Percentiles rank a stretch among this genome's conserved stretches.
phyloP scores from a whole-genome alignment of 495 filamentous ascomycete species.

The Astrocystis sublimbata region DNA sequence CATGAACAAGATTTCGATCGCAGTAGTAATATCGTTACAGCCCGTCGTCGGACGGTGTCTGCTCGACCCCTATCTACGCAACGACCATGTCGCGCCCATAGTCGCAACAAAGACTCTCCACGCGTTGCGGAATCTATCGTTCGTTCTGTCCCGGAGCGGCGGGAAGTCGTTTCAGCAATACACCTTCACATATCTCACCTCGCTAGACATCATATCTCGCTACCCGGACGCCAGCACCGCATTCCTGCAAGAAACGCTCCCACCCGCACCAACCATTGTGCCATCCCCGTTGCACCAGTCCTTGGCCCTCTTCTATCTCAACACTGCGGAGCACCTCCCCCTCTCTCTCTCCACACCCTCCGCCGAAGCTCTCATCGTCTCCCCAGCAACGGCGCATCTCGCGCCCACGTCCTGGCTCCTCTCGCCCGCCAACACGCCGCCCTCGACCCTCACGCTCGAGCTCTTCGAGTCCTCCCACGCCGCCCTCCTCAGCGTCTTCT shows the following conservation, averaged over 20 bases:
- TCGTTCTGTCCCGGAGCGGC: slow-evolving; percentile 79
- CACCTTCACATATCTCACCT: slow-evolving; percentile 79
- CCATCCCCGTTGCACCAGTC: slow-evolving; percentile 74
- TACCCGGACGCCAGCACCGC: slow-evolving; percentile 68
- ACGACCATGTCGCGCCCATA: slow-evolving; percentile 59
- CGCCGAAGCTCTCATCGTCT: slow-evolving; percentile 72
- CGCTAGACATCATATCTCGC: slow-evolving; percentile 82
- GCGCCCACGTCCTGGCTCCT: slow-evolving; percentile 61
- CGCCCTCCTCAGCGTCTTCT: slow-evolving; percentile 77
- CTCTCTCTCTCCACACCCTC: slow-evolving; percentile 62
- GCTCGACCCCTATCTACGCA: slow-evolving; percentile 45
- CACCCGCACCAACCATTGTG: slow-evolving; percentile 55
- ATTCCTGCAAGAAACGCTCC: slow-evolving; percentile 68
- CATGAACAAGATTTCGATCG: slow-evolving; percentile 77
- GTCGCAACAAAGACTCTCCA: slow-evolving; percentile 77
- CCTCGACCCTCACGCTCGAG: slow-evolving; percentile 53
- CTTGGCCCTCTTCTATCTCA: slow-evolving; percentile 89
- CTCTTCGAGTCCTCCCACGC: slow-evolving; percentile 94
- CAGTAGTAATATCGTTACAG: slow-evolving; percentile 72
- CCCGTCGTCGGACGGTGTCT: slow-evolving; percentile 67
- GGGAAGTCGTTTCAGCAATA: slow-evolving; percentile 74
- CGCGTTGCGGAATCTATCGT: slow-evolving; percentile 80
- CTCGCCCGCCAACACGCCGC: slow-evolving; percentile 46
- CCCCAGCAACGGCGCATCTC: slow-evolving; percentile 76
- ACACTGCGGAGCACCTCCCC: slow-evolving; percentile 83